Base-by-base conservation (phyloP, 2,329 filamentous ascomycete species). In the Stemphylium beticola region DNA sequence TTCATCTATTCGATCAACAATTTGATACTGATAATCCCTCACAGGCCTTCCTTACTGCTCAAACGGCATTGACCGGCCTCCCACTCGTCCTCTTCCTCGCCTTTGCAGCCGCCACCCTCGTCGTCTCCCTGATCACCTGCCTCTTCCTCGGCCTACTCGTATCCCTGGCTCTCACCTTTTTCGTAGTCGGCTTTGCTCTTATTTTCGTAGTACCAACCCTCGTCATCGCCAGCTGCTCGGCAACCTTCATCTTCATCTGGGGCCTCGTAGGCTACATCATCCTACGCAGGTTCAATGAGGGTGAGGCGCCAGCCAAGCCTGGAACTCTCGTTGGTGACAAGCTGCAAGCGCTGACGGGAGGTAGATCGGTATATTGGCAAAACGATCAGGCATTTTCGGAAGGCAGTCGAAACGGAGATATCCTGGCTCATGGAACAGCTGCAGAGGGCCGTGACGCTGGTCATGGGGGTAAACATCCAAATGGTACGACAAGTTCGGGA, bases 171-270 rank as follows among this genome's bases (percentile, higher is more conserved):
- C 90, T 91, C 77, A 83, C 84, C 1, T 80, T 89, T 42, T 87
- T 89, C 77, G 88, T 86, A 79, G 82, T 86, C 48, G 85, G 86
- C 45, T 73, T 91, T 39, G 88, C 87, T 2, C 77, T 90, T 10
- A 71, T 91, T 42, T 70, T 93, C 36, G 81, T 95, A 14, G 76
- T 91, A 0, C 90, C 90, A 1, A 83, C 86, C 0, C 76, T 93
- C 33, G 83, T 90, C 72, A 73, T 91, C 58, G 87, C 88, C 2
- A 85, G 83, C 11, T 82, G 82, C 42, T 73, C 86, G 18, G 89
- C 85, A 4, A 76, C 86, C 1, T 81, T 87, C 55, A 75, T 88
- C 57, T 93, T 90, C 85, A 50, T 73, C 14, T 73, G 68, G 68
- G 86, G 82, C 7, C 76, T 89, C 8, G 83, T 81, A 12, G 83